Evolutionary conservation across 2,329 filamentous ascomycete genomes (phyloP).

Genomic region (Davidsoniella australis): DNA sequence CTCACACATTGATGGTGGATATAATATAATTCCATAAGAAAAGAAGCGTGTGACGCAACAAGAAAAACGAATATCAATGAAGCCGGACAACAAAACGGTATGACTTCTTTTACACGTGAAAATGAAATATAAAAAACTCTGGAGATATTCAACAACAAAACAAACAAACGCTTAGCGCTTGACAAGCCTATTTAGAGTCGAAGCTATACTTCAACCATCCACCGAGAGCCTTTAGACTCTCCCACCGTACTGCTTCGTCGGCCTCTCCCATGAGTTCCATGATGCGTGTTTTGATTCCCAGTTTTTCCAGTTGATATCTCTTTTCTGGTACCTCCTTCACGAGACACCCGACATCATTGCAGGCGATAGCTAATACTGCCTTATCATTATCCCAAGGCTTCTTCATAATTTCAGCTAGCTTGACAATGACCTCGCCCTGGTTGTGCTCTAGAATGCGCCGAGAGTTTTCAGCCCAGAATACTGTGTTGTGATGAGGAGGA

Average conservation of each 20-base stretch:
- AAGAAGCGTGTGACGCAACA: conserved; percentile 1
- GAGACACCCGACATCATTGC: conserved; percentile 77
- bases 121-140: conserved; percentile 1
- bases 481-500: conserved; percentile 68
- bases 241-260: conserved; percentile 82
- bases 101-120: not conserved
- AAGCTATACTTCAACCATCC: conserved; percentile 50
- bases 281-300: conserved; percentile 69
- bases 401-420: conserved; percentile 68
- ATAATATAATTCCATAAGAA: not conserved
- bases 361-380: conserved; percentile 79
- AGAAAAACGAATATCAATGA: not conserved
- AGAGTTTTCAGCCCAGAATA: conserved; percentile 87
- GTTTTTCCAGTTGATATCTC: conserved; percentile 60
- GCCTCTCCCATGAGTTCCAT: conserved; percentile 88
- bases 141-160: not conserved
- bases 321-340: conserved; percentile 83
- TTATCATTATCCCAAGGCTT: conserved; percentile 63
- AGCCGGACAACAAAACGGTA: too few species aligned
- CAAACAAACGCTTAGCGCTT: not conserved
- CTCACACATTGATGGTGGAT: not conserved
- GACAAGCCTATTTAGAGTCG: conserved; percentile 21
- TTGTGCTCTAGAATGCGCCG: conserved; percentile 71
- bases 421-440: conserved; percentile 60
- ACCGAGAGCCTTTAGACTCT: conserved; percentile 68